These are phyloP conservation scores for Lasiodiplodia citricola DNA, from an alignment of 2,329 filamentous ascomycete species.

Conservation along the genomic window DNA sequence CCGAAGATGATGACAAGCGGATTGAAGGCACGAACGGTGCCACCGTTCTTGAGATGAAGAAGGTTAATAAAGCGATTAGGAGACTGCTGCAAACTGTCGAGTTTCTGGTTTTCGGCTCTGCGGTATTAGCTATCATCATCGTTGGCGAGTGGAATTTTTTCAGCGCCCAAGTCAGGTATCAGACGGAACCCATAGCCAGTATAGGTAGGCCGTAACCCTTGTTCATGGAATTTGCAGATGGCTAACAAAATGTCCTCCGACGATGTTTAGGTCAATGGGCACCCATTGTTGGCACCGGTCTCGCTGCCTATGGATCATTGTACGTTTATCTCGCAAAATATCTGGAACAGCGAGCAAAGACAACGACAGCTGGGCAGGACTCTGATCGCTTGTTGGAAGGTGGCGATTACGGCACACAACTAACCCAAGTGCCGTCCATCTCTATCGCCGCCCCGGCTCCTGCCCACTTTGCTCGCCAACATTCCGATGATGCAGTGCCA, in stretches of 20 bases:
- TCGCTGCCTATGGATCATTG: neutral
- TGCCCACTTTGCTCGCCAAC: neutral
- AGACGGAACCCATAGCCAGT: neutral
- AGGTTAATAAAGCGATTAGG: neutral
- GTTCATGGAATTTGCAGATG: accelerated
- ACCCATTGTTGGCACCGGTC: neutral
- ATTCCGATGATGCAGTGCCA: too few species aligned
- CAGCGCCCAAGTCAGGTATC: neutral
- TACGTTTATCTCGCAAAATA: neutral
- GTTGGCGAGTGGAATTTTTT: neutral
- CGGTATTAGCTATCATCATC: neutral
- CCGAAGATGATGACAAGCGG: neutral
- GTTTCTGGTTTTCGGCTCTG: neutral
- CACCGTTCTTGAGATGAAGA: neutral
- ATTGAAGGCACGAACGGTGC: neutral
- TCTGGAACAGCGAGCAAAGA: neutral
- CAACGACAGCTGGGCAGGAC: neutral
- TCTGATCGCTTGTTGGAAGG: neutral
- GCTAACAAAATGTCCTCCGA: neutral
- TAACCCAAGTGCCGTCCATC: too few species aligned
- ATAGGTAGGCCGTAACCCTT: neutral
- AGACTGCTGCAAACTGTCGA: neutral
- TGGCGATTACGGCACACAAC: too few species aligned
- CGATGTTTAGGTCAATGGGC: neutral
- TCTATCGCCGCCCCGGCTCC: too few species aligned